A percentile compares a stretch with the other conserved stretches of the same genome.
Conservation (phyloP, 1,139 yeast genomes). For the Lodderomyces pseudojiufengensis region DNA sequence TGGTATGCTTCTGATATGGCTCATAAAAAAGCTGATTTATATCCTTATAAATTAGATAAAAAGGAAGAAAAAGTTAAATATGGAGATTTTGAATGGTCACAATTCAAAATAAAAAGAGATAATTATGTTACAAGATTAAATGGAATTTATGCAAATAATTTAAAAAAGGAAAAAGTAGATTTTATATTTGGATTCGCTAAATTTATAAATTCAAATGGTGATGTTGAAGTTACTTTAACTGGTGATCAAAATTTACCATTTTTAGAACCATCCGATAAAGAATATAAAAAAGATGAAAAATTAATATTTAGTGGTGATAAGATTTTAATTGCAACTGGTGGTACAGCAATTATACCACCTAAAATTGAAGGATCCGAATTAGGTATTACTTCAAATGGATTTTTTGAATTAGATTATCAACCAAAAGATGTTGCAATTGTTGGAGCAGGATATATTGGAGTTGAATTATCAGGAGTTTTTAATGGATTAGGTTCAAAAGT, state of each 20-base stretch:
- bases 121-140: slow-evolving; percentile 84
- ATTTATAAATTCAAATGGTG: slow-evolving; percentile 59
- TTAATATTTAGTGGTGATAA: slow-evolving; percentile 74
- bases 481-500: slow-evolving; percentile 85
- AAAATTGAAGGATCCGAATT: slow-evolving; percentile 73
- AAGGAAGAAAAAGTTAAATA: slow-evolving; percentile 46
- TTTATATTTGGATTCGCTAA: slow-evolving; percentile 84
- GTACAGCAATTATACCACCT: slow-evolving; percentile 71
- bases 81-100: slow-evolving; percentile 73
- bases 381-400: slow-evolving; percentile 90
- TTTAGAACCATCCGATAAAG: slow-evolving; percentile 24
- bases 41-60: slow-evolving; percentile 66
- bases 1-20: slow-evolving; percentile 96
- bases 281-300: slow-evolving; percentile 44
- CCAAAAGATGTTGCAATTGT: slow-evolving; percentile 92
- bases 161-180: slow-evolving; percentile 86
- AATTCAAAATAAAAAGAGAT: slow-evolving; percentile 81
- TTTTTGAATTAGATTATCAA: slow-evolving; percentile 73
- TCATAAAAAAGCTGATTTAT: slow-evolving; percentile 64
- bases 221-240: slow-evolving; percentile 66
- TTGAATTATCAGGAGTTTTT: slow-evolving; percentile 93
- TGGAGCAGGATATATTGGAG: slow-evolving; percentile 98
- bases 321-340: slow-evolving; percentile 90
- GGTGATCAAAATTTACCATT: slow-evolving; percentile 41
- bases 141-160: slow-evolving; percentile 87